phyloP scores from a whole-genome alignment of 1,284 basidiomycete species.

The Boletellus dicymbophilus region DNA sequence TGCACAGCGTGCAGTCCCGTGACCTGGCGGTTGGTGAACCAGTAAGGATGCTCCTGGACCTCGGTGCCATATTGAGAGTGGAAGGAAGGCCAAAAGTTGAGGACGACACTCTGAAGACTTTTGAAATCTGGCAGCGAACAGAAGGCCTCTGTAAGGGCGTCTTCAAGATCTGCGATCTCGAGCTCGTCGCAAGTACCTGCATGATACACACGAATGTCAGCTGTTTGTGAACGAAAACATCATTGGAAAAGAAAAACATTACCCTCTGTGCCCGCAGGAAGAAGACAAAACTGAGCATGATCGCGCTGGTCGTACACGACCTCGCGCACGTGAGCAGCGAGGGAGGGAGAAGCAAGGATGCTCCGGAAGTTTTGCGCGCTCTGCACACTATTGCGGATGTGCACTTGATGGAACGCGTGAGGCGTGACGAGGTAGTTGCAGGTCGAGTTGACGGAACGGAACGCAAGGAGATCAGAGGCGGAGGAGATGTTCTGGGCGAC shows the following conservation, averaged over 20 bases:
- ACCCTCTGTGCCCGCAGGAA: conserved; percentile 18
- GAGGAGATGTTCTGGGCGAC: conserved; percentile 25
- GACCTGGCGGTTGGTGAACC: conserved; percentile 33
- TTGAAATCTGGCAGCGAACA: conserved; percentile 24
- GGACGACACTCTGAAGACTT: conserved; percentile 20
- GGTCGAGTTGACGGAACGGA: conserved; percentile 29
- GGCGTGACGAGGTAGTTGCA: conserved; percentile 28
- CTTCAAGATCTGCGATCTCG: conserved; percentile 35
- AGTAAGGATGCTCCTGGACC: conserved; percentile 30
- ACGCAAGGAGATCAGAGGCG: conserved; percentile 27
- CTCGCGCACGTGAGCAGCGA: conserved; percentile 28
- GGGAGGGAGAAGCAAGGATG: conserved; percentile 21
- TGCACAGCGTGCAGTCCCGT: conserved; percentile 27
- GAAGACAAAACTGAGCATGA: conserved; percentile 22
- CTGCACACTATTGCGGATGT: conserved; percentile 25
- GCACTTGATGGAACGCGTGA: conserved; percentile 19
- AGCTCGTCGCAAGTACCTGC: conserved; percentile 27
- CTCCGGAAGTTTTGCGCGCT: conserved; percentile 27
- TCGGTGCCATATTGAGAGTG: conserved; percentile 25
- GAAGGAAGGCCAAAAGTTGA: conserved; percentile 36
- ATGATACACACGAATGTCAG: not conserved
- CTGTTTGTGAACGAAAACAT: not conserved
- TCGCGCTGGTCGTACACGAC: conserved; percentile 32
- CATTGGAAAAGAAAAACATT: not conserved
- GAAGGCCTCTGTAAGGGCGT: conserved; percentile 29